A percentile compares a stretch with the other conserved stretches of the same genome.
These are phyloP conservation scores for Caloboletus inedulis DNA, from an alignment of 1,284 basidiomycete genomes.

Conservation along the genomic window DNA sequence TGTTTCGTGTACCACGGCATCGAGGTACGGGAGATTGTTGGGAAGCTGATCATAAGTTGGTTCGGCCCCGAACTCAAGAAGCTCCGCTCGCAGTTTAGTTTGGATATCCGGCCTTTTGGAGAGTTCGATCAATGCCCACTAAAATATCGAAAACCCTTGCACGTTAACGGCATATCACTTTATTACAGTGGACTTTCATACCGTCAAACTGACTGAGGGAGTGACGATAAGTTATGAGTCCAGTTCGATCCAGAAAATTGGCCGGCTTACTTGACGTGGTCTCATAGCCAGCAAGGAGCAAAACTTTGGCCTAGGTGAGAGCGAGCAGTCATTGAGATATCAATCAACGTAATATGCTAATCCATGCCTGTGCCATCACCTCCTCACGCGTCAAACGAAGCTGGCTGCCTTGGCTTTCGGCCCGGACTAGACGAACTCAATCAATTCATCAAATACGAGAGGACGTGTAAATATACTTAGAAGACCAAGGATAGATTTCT, in stretches of 20 bases:
- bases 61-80: constrained; percentile 23
- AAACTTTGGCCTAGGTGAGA: constrained; percentile 23
- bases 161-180: not conserved
- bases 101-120: constrained; percentile 23
- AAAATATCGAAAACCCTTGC: not conserved
- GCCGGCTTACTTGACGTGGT: constrained; percentile 27
- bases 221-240: not conserved
- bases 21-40: constrained; percentile 27
- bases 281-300: constrained; percentile 33
- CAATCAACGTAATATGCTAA: no score
- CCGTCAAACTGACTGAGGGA: constrained; percentile 23
- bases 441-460: not conserved
- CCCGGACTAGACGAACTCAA: constrained; percentile 14
- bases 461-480: constrained; percentile 11
- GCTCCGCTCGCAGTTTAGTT: constrained; percentile 27
- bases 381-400: constrained; percentile 22
- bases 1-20: constrained; percentile 30
- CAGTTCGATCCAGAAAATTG: not conserved
- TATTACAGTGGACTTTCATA: not conserved
- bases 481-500: constrained; percentile 48
- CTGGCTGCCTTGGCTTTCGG: constrained; percentile 9
- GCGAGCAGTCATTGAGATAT: not conserved
- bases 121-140: constrained; percentile 36
- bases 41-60: constrained; percentile 28
- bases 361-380: constrained; percentile 19